Conservation (phyloP, 2,329 filamentous ascomycete genomes). For the Fusarium kyushuense region DNA sequence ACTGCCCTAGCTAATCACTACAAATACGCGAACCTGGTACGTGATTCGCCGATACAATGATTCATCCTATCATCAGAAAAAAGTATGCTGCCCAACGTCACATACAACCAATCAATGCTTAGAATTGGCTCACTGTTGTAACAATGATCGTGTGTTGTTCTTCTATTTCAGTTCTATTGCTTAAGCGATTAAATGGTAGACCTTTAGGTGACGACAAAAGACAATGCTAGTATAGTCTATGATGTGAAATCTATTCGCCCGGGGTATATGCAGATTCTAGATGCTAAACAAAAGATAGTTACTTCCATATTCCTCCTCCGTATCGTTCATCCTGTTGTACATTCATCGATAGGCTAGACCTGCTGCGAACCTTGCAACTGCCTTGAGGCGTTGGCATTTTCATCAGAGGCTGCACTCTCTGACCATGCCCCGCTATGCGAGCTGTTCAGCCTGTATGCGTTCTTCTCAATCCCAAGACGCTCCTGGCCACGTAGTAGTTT, state of each 20-base stretch:
- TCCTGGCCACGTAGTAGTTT: conserved; percentile 41
- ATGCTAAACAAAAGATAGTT: neutral
- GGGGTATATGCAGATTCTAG: neutral
- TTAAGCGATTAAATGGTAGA: neutral
- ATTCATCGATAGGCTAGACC: neutral
- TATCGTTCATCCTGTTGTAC: neutral
- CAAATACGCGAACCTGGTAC: conserved; percentile 4
- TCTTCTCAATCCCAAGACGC: conserved; percentile 26
- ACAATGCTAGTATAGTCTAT: neutral
- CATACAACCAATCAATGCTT: neutral
- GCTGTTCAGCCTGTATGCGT: conserved; percentile 34
- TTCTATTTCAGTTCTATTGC: neutral
- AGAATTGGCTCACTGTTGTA: neutral
- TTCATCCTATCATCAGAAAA: neutral
- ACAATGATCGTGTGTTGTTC: neutral
- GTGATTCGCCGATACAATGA: conserved; percentile 18
- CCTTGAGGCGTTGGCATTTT: conserved; percentile 3
- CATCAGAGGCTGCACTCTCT: conserved; percentile 9
- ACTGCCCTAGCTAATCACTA: conserved; percentile 30
- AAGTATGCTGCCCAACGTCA: neutral
- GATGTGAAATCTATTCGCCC: neutral
- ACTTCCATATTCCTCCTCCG: neutral
- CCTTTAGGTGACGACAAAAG: neutral
- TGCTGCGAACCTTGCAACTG: conserved; percentile 11
- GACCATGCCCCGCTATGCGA: conserved; percentile 17